Evolutionary conservation across 805 yeast species (phyloP).

Genomic region (Blastobotrys parvus): DNA sequence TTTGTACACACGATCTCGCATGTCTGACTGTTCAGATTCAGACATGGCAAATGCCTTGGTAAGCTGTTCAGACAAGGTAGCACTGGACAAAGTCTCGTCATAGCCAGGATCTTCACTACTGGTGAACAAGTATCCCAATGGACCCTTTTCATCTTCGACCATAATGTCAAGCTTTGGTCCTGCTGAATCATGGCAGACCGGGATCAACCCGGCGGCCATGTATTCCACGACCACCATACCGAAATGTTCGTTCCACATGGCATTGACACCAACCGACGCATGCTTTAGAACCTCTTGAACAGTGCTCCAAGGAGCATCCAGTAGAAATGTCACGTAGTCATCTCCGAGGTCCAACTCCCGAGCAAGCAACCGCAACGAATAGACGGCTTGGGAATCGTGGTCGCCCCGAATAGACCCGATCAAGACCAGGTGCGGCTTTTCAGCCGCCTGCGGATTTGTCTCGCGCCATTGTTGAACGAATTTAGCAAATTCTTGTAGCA

Average conservation of each 20-base stretch:
- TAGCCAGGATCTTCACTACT: slow-evolving; percentile 67
- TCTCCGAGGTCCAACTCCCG: slow-evolving; percentile 35
- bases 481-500: slow-evolving; percentile 53
- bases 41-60: slow-evolving; percentile 33
- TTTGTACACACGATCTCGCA: slow-evolving; percentile 37
- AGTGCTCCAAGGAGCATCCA: slow-evolving; percentile 65
- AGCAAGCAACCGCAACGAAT: slow-evolving; percentile 38
- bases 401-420: slow-evolving; percentile 78
- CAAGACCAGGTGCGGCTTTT: slow-evolving; percentile 52
- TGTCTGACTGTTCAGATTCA: slow-evolving; percentile 30
- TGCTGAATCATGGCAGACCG: slow-evolving; percentile 89
- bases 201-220: slow-evolving; percentile 75
- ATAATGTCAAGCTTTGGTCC: slow-evolving; percentile 83
- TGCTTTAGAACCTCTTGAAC: slow-evolving; percentile 46
- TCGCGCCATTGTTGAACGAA: slow-evolving; percentile 33
- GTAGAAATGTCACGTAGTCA: slow-evolving; percentile 42
- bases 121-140: slow-evolving; percentile 80
- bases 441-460: not conserved
- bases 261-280: slow-evolving; percentile 74
- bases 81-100: slow-evolving; percentile 15
- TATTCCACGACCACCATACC: slow-evolving; percentile 97
- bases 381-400: slow-evolving; percentile 55
- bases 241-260: slow-evolving; percentile 99
- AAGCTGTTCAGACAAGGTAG: slow-evolving; percentile 43
- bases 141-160: slow-evolving; percentile 42